Conservation (phyloP, 2,329 filamentous ascomycete species). For the Aspergillus melleus region DNA sequence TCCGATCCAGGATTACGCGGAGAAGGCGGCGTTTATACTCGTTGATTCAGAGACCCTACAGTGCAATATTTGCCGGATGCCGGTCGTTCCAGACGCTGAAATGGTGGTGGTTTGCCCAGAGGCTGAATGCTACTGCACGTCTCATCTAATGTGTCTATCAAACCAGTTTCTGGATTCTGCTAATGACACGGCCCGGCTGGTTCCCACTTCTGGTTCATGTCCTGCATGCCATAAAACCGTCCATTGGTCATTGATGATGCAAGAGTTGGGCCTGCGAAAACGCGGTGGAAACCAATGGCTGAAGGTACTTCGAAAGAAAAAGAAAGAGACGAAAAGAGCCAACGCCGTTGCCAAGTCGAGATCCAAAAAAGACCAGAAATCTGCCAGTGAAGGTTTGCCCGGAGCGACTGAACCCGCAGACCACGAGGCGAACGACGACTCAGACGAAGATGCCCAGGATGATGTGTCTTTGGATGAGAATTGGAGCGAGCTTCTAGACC, state of each 20-base stretch:
- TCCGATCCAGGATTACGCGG: constrained; percentile 50
- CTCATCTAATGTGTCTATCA: constrained; percentile 60
- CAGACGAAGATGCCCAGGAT: constrained; percentile 19
- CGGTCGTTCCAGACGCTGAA: constrained; percentile 38
- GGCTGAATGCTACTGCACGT: constrained; percentile 47
- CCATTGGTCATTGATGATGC: constrained; percentile 76
- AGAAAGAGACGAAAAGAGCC: constrained; percentile 27
- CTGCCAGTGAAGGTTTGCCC: neutral
- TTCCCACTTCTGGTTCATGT: constrained; percentile 71
- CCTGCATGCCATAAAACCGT: constrained; percentile 65
- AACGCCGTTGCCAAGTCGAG: neutral
- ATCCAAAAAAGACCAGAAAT: neutral
- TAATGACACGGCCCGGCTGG: constrained; percentile 43
- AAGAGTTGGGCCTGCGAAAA: constrained; percentile 73
- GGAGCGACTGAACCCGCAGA: neutral
- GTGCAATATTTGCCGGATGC: constrained; percentile 53
- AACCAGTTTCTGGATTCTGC: constrained; percentile 50
- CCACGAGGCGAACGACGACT: constrained; percentile 15
- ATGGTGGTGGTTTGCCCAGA: constrained; percentile 55
- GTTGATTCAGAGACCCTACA: constrained; percentile 33
- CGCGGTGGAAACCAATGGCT: constrained; percentile 70
- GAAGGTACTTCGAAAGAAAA: constrained; percentile 61
- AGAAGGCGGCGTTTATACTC: constrained; percentile 51
- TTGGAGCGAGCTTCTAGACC: constrained; percentile 31
- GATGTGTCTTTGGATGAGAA: constrained; percentile 33